Conservation (phyloP, 768 basidiomycete genomes). For the Dioszegia aurantiaca region DNA sequence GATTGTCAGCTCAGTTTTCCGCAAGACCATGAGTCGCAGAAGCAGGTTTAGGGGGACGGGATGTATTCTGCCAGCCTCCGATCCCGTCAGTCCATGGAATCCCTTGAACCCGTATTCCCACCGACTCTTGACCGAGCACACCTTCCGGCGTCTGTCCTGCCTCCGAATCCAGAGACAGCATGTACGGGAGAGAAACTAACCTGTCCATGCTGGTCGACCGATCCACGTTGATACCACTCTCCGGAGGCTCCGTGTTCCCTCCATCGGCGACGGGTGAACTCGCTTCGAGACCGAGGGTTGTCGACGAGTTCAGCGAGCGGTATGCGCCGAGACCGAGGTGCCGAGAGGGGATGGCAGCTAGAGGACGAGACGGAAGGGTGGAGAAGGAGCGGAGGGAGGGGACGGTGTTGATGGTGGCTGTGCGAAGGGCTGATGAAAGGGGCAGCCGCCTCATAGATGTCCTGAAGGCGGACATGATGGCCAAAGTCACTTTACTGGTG, state of each 20-base stretch:
- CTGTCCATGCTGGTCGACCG: constrained; percentile 48
- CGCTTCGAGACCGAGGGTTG: constrained; percentile 18
- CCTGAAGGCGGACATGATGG: constrained; percentile 28
- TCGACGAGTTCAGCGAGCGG: constrained; percentile 9
- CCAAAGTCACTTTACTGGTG: background rate
- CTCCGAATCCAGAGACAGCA: no score
- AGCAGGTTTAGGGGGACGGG: no score
- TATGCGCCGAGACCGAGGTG: constrained; percentile 7
- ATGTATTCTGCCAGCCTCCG: no score
- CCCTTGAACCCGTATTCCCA: no score
- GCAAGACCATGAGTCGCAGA: no score
- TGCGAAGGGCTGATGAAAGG: constrained; percentile 15
- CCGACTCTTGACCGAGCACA: no score
- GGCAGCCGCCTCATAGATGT: constrained; percentile 27
- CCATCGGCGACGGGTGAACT: constrained; percentile 40
- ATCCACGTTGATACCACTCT: constrained; percentile 49
- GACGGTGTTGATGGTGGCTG: constrained; percentile 15
- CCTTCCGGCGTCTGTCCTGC: no score
- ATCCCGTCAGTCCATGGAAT: no score
- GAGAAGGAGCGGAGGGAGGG: constrained; percentile 21
- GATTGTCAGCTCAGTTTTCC: background rate
- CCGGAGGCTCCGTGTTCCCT: constrained; percentile 42
- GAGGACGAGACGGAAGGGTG: constrained; percentile 13
- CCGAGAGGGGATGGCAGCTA: background rate
- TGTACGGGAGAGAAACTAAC: constrained; percentile 33